phyloP scores from a whole-genome alignment of 2,329 filamentous ascomycete genomes.

The Tympanopsis confertula region DNA sequence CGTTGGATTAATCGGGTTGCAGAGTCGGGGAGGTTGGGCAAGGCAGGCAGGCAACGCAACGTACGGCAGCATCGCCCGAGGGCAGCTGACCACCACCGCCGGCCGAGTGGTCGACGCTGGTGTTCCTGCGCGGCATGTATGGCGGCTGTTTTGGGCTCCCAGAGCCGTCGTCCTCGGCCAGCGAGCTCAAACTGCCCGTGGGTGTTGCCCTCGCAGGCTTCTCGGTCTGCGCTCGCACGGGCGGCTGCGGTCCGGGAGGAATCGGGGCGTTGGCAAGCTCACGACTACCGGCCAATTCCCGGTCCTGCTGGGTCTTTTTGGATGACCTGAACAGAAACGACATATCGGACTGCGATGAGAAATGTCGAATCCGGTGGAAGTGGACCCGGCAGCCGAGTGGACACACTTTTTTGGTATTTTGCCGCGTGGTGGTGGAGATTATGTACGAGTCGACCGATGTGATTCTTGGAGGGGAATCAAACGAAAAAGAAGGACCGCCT shows the following conservation, averaged over 20 bases:
- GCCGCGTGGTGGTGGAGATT: too few species aligned
- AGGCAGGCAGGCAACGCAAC: not conserved
- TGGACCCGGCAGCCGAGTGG: too few species aligned
- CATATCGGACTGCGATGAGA: constrained; percentile 41
- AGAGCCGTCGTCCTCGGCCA: constrained; percentile 44
- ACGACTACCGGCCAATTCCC: constrained; percentile 42
- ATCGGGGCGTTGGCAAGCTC: constrained; percentile 31
- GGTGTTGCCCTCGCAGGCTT: constrained; percentile 52
- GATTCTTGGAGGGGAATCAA: too few species aligned
- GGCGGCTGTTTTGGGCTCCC: constrained; percentile 53
- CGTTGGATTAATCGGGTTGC: constrained; percentile 14
- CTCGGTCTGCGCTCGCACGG: constrained; percentile 43
- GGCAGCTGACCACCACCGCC: constrained; percentile 21
- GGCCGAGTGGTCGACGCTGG: constrained; percentile 33
- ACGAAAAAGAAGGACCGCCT: too few species aligned
- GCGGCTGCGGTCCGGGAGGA: constrained; percentile 35
- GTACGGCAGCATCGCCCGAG: constrained; percentile 19
- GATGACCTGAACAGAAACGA: constrained; percentile 73
- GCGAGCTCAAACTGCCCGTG: constrained; percentile 66
- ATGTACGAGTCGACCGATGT: too few species aligned
- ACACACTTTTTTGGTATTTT: too few species aligned
- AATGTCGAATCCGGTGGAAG: constrained; percentile 1
- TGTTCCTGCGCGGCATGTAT: constrained; percentile 41
- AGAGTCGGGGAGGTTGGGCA: constrained; percentile 19
- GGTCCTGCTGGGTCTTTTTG: constrained; percentile 61